These are phyloP conservation scores for Russula brevipes DNA, from an alignment of 768 basidiomycete species.

Conservation along the genomic window DNA sequence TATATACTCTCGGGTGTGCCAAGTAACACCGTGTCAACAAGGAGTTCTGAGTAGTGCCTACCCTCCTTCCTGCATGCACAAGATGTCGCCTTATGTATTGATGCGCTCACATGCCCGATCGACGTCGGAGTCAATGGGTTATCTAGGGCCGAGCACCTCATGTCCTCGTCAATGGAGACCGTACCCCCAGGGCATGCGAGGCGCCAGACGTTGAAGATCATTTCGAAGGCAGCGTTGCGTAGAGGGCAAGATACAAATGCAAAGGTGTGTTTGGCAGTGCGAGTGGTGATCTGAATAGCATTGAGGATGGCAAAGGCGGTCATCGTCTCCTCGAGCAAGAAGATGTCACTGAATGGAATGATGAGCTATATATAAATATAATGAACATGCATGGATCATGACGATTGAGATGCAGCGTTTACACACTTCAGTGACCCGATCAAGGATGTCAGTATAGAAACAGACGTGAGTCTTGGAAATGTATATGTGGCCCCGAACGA, in stretches of 20 bases:
- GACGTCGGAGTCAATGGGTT: slow-evolving; percentile 9
- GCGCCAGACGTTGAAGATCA: slow-evolving; percentile 94
- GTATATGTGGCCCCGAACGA: slow-evolving; percentile 93
- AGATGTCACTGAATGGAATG: slow-evolving; percentile 84
- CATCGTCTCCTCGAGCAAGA: slow-evolving; percentile 90
- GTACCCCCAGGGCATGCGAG: slow-evolving; percentile 67
- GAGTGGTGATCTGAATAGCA: slow-evolving; percentile 85
- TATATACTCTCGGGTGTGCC: slow-evolving; percentile 94
- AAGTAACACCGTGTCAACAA: slow-evolving; percentile 75
- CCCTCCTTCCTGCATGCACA: slow-evolving; percentile 72
- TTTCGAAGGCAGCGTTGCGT: slow-evolving; percentile 92
- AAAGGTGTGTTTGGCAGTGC: slow-evolving; percentile 82
- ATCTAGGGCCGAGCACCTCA: slow-evolving; percentile 12
- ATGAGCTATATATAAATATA: slow-evolving; percentile 53
- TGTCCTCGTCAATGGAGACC: slow-evolving; percentile 9
- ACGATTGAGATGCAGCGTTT: background rate
- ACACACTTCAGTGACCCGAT: slow-evolving; percentile 91
- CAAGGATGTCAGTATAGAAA: slow-evolving; percentile 98
- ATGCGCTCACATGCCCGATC: slow-evolving; percentile 16
- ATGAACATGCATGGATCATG: background rate
- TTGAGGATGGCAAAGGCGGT: slow-evolving; percentile 97
- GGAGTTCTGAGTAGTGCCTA: slow-evolving; percentile 64
- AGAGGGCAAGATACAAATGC: slow-evolving; percentile 80
- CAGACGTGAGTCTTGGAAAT: slow-evolving; percentile 99
- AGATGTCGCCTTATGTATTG: slow-evolving; percentile 51